Conservation (phyloP, 257 asterid genomes). For the Solanum stenotomum region DNA sequence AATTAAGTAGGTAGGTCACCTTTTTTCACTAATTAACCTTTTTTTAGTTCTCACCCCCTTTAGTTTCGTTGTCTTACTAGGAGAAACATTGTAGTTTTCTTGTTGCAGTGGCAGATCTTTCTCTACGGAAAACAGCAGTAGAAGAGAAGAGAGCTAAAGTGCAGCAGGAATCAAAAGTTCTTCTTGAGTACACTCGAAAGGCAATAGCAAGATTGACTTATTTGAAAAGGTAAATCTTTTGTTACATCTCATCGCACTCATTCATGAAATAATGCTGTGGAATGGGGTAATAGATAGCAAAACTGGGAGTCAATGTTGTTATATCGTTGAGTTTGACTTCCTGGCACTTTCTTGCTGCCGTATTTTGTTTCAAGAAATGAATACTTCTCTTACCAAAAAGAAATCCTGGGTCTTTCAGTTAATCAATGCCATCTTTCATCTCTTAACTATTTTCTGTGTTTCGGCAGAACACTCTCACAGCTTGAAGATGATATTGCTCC, state of each 20-base stretch:
- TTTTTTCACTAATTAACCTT: too few relatives aligned
- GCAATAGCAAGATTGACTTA: slow-evolving; percentile 94
- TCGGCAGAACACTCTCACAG: slow-evolving; percentile 75
- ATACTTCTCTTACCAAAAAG: background rate
- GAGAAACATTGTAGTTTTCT: slow-evolving; percentile 49
- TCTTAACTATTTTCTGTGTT: background rate
- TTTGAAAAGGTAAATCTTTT: slow-evolving; percentile 51
- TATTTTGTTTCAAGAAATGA: background rate
- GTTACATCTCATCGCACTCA: background rate
- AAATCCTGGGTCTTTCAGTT: background rate
- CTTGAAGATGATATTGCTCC: slow-evolving; percentile 88
- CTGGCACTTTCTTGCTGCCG: background rate
- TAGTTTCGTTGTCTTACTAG: slow-evolving; percentile 16
- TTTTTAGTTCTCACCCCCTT: background rate
- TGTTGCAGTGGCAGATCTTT: slow-evolving; percentile 91
- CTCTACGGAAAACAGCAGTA: slow-evolving; percentile 83
- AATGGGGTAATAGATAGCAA: background rate
- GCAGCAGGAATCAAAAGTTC: slow-evolving; percentile 85
- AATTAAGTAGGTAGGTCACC: slow-evolving; percentile 72
- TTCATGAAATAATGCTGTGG: background rate
- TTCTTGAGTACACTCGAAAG: slow-evolving; percentile 91
- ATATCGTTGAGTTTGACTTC: background rate
- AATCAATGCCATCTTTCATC: background rate
- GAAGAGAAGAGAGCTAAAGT: slow-evolving; percentile 92
- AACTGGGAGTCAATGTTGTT: background rate